Base-by-base conservation (phyloP, 2,329 filamentous ascomycete species). In the Penicillium sp. region DNA sequence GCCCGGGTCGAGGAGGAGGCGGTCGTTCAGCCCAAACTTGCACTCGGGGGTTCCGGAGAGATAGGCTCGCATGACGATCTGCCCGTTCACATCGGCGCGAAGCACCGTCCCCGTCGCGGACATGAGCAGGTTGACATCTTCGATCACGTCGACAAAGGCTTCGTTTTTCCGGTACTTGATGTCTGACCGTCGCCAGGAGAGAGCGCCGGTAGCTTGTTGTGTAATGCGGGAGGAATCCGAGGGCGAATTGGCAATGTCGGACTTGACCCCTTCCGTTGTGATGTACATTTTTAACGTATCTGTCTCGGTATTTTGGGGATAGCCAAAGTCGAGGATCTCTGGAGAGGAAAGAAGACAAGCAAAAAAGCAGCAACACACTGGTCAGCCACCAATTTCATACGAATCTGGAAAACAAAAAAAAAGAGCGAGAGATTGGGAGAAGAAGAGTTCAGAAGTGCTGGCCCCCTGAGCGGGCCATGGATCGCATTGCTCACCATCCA, bases 261-360 rank as follows among this genome's bases (percentile, higher is more conserved):
- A 94, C 72, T 96, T 96, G 73, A 98, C 91, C 49, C 93, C 93
- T 74, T 98, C 93, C 33, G 93, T 98, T 38, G 94, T 98, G 65
- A 98, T 98, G 77, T 98, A 98, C 91, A 97, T 97, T 74, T 98
- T 98, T 61, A 98, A 77, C 12, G 93, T 97, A 69, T 98, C 93
- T 46, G 91, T 95, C 73, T 98, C 93, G 54, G 93, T 98, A 70
- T 97, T 97, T 70, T 98, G 93, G 32, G 93, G 93, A 68, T 98
- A 98, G 54, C 93, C 93, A 72, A 98, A 98, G 72, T 98, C 93
- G 67, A 98, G 83, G 65, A 98, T 96, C 74, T 98, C 93, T 93
- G 18, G 35, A 4, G 28, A 5, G 27, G 11, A 25, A 26, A 26
- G 2, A 7, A 39, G 8, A 4, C 35, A n/a, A 11, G 7, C 24